These are phyloP conservation scores for Cubamyces sp. DNA, from an alignment of 768 basidiomycete species.

Conservation along the genomic window DNA sequence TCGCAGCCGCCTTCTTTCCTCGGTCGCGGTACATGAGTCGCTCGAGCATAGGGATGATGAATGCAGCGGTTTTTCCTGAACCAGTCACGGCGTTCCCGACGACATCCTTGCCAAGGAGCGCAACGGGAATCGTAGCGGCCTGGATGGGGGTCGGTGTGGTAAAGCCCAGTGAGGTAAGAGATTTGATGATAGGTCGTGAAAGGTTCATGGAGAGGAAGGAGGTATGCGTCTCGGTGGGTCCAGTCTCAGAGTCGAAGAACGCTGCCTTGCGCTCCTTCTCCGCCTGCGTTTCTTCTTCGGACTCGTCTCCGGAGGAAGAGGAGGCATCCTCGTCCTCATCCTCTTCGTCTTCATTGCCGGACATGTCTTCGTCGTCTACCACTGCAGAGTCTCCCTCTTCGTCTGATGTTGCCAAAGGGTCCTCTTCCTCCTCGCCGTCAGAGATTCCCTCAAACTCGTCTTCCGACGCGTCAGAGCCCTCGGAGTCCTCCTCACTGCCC, in stretches of 20 bases:
- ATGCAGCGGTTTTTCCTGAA: conserved; percentile 98
- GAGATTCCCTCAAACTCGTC: conserved; percentile 31
- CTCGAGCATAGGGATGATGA: conserved; percentile 93
- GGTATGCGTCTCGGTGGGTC: conserved; percentile 54
- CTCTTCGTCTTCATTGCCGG: conserved; percentile 33
- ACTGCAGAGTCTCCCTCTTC: conserved; percentile 38
- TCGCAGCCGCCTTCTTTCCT: conserved; percentile 83
- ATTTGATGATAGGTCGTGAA: conserved; percentile 91
- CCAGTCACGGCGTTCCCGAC: conserved; percentile 97
- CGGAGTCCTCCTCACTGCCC: conserved; percentile 37
- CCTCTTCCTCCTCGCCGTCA: conserved; percentile 40
- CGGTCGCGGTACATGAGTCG: conserved; percentile 91
- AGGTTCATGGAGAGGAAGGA: conserved; percentile 95
- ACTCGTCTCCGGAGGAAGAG: conserved; percentile 64
- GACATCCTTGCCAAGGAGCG: conserved; percentile 92
- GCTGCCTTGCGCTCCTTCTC: conserved; percentile 78
- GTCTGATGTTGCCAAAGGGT: conserved; percentile 47
- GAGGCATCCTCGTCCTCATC: conserved; percentile 44
- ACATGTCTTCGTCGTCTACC: conserved; percentile 31
- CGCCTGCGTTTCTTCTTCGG: conserved; percentile 60
- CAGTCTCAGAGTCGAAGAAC: conserved; percentile 73
- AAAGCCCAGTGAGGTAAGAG: conserved; percentile 82
- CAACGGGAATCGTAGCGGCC: conserved; percentile 90
- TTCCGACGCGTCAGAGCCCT: conserved; percentile 43
- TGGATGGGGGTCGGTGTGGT: conserved; percentile 94